phyloP scores from a whole-genome alignment of 495 filamentous ascomycete genomes.

The Aspergillus incahuasiensis region DNA sequence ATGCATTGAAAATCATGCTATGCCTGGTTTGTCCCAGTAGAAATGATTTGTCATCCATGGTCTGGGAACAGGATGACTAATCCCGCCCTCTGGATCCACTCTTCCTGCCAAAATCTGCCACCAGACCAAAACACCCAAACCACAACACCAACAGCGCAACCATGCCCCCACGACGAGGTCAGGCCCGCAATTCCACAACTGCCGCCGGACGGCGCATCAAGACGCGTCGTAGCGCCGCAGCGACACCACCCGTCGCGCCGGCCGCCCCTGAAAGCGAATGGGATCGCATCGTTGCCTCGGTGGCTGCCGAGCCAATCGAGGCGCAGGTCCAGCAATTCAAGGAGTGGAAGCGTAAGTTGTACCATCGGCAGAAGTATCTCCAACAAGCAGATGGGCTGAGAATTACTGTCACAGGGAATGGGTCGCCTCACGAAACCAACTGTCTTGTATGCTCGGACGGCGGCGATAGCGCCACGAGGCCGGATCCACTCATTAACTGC shows the following conservation, averaged over 20 bases:
- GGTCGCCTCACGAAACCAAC: neutral
- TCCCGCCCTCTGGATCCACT: too few species aligned
- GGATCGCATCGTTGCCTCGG: neutral
- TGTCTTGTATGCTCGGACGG: neutral
- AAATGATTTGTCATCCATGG: too few species aligned
- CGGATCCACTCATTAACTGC: neutral
- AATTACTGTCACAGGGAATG: neutral
- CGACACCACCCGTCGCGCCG: too few species aligned
- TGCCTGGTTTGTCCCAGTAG: too few species aligned
- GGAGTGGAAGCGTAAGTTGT: neutral
- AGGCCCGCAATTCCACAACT: neutral
- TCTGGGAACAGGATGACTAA: too few species aligned
- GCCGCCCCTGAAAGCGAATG: neutral
- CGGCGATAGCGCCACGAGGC: neutral
- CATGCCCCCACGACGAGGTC: too few species aligned
- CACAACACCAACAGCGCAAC: too few species aligned
- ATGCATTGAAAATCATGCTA: too few species aligned
- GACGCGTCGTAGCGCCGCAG: neutral
- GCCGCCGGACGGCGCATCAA: too few species aligned
- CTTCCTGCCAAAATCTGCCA: too few species aligned
- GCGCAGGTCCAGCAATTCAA: neutral
- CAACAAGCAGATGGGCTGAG: neutral
- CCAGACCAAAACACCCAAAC: too few species aligned
- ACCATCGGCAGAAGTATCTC: neutral
- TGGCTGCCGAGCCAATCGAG: neutral